Percentiles rank a stretch among this genome's conserved stretches.
Evolutionary conservation across 148 eudicot genomes (phyloP).

Genomic region (Pharnaceum exiguum): DNA sequence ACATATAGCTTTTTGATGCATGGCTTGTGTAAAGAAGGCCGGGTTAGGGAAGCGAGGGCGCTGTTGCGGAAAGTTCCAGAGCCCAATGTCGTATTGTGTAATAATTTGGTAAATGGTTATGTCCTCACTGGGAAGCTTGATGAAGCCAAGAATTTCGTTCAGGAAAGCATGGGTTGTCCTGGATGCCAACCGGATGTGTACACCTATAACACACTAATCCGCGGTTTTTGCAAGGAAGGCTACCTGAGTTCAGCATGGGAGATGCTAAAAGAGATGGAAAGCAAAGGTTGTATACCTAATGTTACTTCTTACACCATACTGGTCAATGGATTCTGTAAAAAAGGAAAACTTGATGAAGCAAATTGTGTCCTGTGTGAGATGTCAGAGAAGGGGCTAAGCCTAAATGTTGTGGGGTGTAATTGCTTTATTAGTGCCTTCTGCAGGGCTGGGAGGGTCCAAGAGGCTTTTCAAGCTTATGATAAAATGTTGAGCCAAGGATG

Average conservation of each 20-base stretch:
- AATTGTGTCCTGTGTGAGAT: conserved; percentile 43
- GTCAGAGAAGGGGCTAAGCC: conserved; percentile 53
- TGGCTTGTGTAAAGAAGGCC: conserved; percentile 57
- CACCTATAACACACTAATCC: conserved; percentile 69
- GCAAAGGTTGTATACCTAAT: conserved; percentile 54
- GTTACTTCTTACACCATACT: conserved; percentile 57
- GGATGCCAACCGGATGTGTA: conserved; percentile 61
- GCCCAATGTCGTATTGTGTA: conserved; percentile 59
- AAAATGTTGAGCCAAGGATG: conserved; percentile 61
- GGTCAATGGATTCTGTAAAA: conserved; percentile 72
- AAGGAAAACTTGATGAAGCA: conserved; percentile 56
- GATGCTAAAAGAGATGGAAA: conserved; percentile 53
- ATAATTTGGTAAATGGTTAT: conserved; percentile 81
- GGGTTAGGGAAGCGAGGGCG: conserved; percentile 70
- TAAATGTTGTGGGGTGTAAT: conserved; percentile 72
- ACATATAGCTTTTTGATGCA: conserved; percentile 80
- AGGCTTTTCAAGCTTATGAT: conserved; percentile 45
- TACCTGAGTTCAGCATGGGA: conserved; percentile 47
- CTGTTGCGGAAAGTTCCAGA: conserved; percentile 64
- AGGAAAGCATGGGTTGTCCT: conserved; percentile 34
- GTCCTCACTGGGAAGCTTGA: conserved; percentile 54
- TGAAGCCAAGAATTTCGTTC: conserved; percentile 60
- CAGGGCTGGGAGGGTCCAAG: conserved; percentile 46
- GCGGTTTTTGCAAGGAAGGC: conserved; percentile 67
- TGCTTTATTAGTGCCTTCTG: conserved; percentile 68